A percentile compares a stretch with the other conserved stretches of the same genome.
Conservation (phyloP, 163 green algal species). For the Coccomyxa subellipsoidea region DNA sequence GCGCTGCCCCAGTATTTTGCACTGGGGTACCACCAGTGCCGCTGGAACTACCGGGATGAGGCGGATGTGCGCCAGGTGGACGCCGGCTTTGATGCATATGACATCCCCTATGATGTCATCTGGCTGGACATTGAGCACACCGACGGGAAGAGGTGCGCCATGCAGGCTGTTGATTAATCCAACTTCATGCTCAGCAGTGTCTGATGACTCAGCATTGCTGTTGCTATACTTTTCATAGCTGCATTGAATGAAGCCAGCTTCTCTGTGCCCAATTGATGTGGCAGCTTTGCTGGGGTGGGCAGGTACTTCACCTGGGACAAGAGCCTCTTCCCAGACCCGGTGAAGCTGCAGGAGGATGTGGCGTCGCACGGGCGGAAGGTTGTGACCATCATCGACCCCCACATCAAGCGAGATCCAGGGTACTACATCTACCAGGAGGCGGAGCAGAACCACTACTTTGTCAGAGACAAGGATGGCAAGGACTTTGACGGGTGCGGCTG, state of each 20-base stretch:
- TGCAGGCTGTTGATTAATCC: no score
- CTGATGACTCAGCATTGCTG: no score
- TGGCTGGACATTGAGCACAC: constrained; percentile 99
- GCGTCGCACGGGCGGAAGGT: constrained; percentile 66
- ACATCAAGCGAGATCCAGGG: constrained; percentile 88
- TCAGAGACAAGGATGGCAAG: constrained; percentile 73
- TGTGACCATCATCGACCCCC: constrained; percentile 97
- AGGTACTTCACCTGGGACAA: constrained; percentile 98
- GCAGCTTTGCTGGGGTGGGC: background rate
- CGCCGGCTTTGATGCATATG: constrained; percentile 81
- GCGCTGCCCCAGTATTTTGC: constrained; percentile 92
- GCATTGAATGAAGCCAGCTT: background rate
- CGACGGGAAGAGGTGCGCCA: constrained; percentile 76
- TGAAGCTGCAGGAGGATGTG: constrained; percentile 83
- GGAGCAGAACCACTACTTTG: constrained; percentile 67
- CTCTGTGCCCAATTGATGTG: background rate
- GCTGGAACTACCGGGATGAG: constrained; percentile 92
- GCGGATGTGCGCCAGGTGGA: constrained; percentile 64
- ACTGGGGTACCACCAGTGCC: constrained; percentile 94
- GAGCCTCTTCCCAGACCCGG: constrained; percentile 79
- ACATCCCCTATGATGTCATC: constrained; percentile 97
- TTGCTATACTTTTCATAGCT: no score
- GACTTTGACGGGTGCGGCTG: constrained; percentile 75
- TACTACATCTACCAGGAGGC: constrained; percentile 84
- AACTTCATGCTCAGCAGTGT: no score